phyloP scores from a whole-genome alignment of 306 rosid genomes.

The Begonia fuchsioides region DNA sequence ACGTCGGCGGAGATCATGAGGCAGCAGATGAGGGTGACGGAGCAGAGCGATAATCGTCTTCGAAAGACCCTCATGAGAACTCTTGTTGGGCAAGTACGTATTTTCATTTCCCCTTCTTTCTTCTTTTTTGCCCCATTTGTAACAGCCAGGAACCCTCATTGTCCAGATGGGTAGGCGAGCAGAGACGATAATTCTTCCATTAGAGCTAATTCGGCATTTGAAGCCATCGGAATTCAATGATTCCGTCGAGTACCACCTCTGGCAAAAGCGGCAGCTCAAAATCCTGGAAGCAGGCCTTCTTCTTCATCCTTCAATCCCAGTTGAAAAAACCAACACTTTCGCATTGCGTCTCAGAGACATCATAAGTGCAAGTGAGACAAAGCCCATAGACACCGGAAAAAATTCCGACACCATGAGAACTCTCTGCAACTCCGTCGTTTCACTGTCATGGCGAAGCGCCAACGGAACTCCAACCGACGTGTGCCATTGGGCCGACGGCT shows the following conservation, averaged over 20 bases:
- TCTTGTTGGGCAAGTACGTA: slow-evolving; percentile 85
- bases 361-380: slow-evolving; percentile 21
- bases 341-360: slow-evolving; percentile 63
- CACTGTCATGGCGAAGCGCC: slow-evolving; percentile 72
- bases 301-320: slow-evolving; percentile 45
- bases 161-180: slow-evolving; percentile 64
- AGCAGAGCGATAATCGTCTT: slow-evolving; percentile 67
- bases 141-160: too few relatives aligned
- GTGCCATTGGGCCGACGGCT: slow-evolving; percentile 98
- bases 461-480: slow-evolving; percentile 67
- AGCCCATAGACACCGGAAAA: slow-evolving; percentile 51
- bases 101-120: background rate
- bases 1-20: slow-evolving; percentile 98
- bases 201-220: slow-evolving; percentile 71
- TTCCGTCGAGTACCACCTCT: slow-evolving; percentile 56
- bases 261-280: slow-evolving; percentile 85
- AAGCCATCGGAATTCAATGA: slow-evolving; percentile 82
- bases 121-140: too few relatives aligned
- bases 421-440: slow-evolving; percentile 73
- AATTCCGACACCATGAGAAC: slow-evolving; percentile 83
- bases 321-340: slow-evolving; percentile 44
- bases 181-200: slow-evolving; percentile 87
- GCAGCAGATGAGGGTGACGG: slow-evolving; percentile 85
- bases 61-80: slow-evolving; percentile 77
- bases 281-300: slow-evolving; percentile 67